Evolutionary conservation across 495 filamentous ascomycete species (phyloP), one percentile per base, ranked within the genome.

Genomic region (Lepidopterella palustris): DNA sequence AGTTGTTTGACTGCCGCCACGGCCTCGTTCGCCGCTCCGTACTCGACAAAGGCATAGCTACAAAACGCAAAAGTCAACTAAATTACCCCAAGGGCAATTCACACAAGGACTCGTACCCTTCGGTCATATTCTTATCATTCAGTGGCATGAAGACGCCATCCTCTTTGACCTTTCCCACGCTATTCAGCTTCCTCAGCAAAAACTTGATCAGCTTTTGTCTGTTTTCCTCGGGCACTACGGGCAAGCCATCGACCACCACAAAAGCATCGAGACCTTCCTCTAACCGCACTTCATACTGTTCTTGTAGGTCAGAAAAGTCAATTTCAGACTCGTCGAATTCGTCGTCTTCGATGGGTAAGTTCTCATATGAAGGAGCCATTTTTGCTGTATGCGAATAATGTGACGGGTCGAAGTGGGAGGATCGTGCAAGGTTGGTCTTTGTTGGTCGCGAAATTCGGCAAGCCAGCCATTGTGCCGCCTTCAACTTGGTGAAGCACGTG

Each of bases 181-280:
- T 77, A 72, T 84, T 88, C 62, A 98, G 79, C 80, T 93, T 96
- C 77, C 89, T 88, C 72, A 93, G 77, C 72, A 98, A 77, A 74
- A 96, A 96, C 73, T 97, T 97, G 66, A 95, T 79, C 55, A 98
- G 84, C 76, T 95, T 96, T 26, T 89, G 82, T 71, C 87, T 87
- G 76, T 82, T 88, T 27, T 89, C 91, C 70, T 88, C 87, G 55
- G 80, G 80, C 48, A 98, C 93, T 50, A 85, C 75, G 57, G 93
- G 93, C 31, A 97, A 82, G 62, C 93, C 93, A 75, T 98, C 93
- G 72, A 96, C 81, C 52, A 97, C 90, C 57, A 98, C 85, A 67
- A 98, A 98, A 61, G 89, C 86, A 70, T 98, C 93, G 68, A 96
- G 84, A 55, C 93, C 92, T 72, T 96, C 88, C 72, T 98, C 92